phyloP scores from a whole-genome alignment of 1,139 yeast genomes.

The Chernovozyma sophiae-reginae region DNA sequence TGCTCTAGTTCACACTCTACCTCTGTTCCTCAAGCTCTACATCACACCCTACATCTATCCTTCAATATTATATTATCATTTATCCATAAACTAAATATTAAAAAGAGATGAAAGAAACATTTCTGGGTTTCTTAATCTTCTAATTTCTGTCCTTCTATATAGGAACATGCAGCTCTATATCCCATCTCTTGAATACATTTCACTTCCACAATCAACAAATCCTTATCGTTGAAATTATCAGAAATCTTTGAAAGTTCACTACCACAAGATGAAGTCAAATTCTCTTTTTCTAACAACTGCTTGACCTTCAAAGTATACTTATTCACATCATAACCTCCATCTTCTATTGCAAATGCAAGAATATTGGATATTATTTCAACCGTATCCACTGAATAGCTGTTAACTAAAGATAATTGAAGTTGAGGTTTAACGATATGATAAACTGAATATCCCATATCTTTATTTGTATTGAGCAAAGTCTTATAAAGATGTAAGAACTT shows the following conservation, averaged over 20 bases:
- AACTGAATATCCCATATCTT: conserved; percentile 38
- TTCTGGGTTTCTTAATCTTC: conserved; percentile 34
- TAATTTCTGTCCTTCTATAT: conserved; percentile 33
- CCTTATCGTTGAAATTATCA: conserved; percentile 9
- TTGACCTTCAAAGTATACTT: conserved; percentile 13
- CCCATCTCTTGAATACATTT: conserved; percentile 31
- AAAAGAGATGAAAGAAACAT: no score
- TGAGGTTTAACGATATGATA: conserved; percentile 40
- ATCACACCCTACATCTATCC: no score
- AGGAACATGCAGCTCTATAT: conserved; percentile 36
- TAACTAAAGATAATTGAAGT: conserved; percentile 34
- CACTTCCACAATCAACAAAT: conserved; percentile 10
- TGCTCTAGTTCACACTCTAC: no score
- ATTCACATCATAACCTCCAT: conserved; percentile 18
- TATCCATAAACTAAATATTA: no score
- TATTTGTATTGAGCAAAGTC: conserved; percentile 34
- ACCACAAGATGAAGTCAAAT: background rate
- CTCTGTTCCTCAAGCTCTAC: no score
- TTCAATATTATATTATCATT: no score
- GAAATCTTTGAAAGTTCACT: conserved; percentile 1
- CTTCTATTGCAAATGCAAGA: conserved; percentile 19
- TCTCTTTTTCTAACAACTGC: conserved; percentile 13
- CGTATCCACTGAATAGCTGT: conserved; percentile 24
- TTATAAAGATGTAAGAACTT: conserved; percentile 52
- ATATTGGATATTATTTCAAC: conserved; percentile 29